Conservation (phyloP, 1,284 basidiomycete species). For the Cryptococcus sp. region DNA sequence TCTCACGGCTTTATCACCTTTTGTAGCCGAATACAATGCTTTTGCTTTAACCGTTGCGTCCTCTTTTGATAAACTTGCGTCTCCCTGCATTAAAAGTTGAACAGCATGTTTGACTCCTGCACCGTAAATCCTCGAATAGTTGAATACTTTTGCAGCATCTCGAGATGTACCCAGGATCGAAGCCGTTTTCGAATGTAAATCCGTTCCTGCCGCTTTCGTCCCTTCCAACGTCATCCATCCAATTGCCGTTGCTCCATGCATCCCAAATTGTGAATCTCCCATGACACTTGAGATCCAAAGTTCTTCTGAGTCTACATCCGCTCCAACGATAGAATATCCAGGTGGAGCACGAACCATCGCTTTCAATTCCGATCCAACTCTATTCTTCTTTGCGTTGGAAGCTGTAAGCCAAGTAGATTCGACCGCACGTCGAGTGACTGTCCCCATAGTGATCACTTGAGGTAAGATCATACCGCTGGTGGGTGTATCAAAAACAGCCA, state of each 20-base stretch:
- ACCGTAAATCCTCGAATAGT: slow-evolving; percentile 98
- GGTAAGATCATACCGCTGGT: slow-evolving; percentile 86
- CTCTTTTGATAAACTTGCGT: slow-evolving; percentile 70
- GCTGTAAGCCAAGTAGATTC: slow-evolving; percentile 99
- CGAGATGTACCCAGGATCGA: slow-evolving; percentile 87
- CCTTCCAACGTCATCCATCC: slow-evolving; percentile 99
- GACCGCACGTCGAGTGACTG: slow-evolving; percentile 92
- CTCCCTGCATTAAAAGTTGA: slow-evolving; percentile 81
- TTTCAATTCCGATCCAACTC: slow-evolving; percentile 95
- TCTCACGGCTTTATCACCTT: slow-evolving; percentile 78
- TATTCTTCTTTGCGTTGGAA: slow-evolving; percentile 95
- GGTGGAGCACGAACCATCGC: slow-evolving; percentile 92
- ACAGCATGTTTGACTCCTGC: slow-evolving; percentile 94
- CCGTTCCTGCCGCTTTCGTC: slow-evolving; percentile 92
- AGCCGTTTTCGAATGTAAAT: slow-evolving; percentile 96
- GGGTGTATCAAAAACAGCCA: slow-evolving; percentile 68
- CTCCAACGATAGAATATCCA: slow-evolving; percentile 92
- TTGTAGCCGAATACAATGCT: slow-evolving; percentile 86
- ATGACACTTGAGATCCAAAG: slow-evolving; percentile 99
- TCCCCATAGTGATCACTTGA: slow-evolving; percentile 97
- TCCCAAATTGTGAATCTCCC: slow-evolving; percentile 97
- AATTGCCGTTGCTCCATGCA: slow-evolving; percentile 94
- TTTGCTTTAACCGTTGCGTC: slow-evolving; percentile 76
- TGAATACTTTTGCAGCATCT: slow-evolving; percentile 98
- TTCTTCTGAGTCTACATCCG: slow-evolving; percentile 98